Base-by-base conservation (phyloP, 208 protist genomes). In the Entamoeba dispar region DNA sequence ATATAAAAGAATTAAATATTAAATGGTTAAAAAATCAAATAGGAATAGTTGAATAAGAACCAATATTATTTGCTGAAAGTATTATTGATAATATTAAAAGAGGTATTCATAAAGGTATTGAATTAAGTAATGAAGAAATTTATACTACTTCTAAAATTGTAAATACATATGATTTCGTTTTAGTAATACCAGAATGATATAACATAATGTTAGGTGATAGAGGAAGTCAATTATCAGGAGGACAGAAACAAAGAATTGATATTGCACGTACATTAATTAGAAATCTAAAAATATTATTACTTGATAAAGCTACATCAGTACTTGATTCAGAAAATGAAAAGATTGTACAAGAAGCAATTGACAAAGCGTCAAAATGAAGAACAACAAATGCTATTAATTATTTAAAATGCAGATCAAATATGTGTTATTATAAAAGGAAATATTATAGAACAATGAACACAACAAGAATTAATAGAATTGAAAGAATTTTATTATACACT, bases 31-130 rank as follows among this genome's bases (percentile, higher is more conserved):
- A 4, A 77, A 15, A 19, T n/a, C n/a, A n/a, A n/a, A n/a, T n/a
- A n/a, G n/a, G n/a, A n/a, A n/a, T n/a, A n/a, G n/a, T n/a, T n/a
- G 96, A 96, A n/a, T 98, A 99, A 95, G 97, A 99, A 94, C 97
- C 97, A 27, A 96, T 98, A 27, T 96, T 99, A 12, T 99, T 99
- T 95, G 97, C 98, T 94, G 97, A 97, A 92, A 97, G 97, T 4
- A 95, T 99, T 57, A 94, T 95, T 47, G 97, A 98, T 94, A 99
- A 99, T 95, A 98, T 99, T 55, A n/a, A 10, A 31, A 49, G 17
- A 22, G 91, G 91, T 31, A 6, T 27, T 34, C 6, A n/a, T 43
- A 27, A 91, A 43, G 73, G 73, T 43, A 5, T 10, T 14, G 43
- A 7, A 49, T 5, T n/a, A 27, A 91, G 34, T 49, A 27, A 91